phyloP scores from a whole-genome alignment of 2,329 filamentous ascomycete species.

The Neurospora sp. region DNA sequence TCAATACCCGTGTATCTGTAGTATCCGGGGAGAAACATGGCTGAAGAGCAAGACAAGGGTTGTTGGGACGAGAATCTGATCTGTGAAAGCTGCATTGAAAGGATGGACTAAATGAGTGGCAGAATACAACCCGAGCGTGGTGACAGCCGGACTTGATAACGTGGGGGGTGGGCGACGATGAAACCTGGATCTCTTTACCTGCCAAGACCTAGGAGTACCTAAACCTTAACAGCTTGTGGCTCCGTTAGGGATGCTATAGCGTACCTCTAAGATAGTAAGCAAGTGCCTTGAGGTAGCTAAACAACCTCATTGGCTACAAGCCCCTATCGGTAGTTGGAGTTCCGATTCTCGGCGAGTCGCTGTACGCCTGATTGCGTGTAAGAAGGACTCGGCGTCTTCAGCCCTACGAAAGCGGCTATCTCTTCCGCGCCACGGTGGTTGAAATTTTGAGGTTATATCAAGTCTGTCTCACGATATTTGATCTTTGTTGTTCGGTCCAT shows the following conservation, averaged over 20 bases:
- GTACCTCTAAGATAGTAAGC: too few species aligned
- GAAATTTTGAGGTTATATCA: neutral
- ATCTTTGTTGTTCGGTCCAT: neutral
- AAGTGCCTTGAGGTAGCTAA: too few species aligned
- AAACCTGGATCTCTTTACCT: neutral
- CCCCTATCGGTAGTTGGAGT: neutral
- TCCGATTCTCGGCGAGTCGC: neutral
- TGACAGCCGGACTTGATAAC: neutral
- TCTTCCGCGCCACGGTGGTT: neutral
- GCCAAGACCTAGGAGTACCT: too few species aligned
- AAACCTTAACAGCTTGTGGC: too few species aligned
- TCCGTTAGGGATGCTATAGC: too few species aligned
- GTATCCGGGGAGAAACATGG: neutral
- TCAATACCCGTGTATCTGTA: neutral
- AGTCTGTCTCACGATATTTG: neutral
- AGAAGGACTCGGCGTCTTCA: neutral
- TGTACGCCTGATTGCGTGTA: neutral
- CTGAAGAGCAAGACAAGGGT: neutral
- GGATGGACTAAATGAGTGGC: neutral
- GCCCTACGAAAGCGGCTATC: neutral
- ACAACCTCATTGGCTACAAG: neutral
- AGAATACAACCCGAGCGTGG: neutral
- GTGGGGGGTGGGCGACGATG: neutral
- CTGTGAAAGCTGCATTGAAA: neutral
- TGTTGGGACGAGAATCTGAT: neutral